Conservation (phyloP, 2,329 filamentous ascomycete species). For the Colletotrichum sp. region DNA sequence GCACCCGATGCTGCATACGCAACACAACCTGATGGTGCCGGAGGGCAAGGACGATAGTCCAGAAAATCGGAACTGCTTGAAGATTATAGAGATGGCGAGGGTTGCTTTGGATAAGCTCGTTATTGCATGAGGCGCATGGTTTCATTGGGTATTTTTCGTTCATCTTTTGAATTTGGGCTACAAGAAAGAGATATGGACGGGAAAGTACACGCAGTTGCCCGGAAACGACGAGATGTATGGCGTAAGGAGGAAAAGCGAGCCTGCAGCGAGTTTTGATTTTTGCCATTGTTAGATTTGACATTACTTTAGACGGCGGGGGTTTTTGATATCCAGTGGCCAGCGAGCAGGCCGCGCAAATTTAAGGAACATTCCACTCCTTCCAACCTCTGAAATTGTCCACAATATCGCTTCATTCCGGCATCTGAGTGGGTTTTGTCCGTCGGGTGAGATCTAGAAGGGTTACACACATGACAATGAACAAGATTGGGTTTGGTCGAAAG, state of each 20-base stretch:
- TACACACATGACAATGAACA: not conserved
- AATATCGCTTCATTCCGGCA: not conserved
- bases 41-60: constrained; percentile 38
- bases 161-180: not conserved
- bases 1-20: constrained; percentile 30
- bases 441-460: not conserved
- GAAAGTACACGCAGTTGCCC: not conserved
- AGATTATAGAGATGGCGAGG: constrained; percentile 60
- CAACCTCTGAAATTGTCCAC: not conserved
- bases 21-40: constrained; percentile 29
- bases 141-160: not conserved
- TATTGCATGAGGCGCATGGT: constrained; percentile 47
- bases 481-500: not conserved
- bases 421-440: not conserved
- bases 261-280: not conserved
- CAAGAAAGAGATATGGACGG: not conserved
- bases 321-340: not conserved
- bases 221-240: not conserved
- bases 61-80: constrained; percentile 49
- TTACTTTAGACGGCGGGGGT: not conserved
- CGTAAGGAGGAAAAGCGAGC: not conserved
- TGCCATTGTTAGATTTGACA: not conserved
- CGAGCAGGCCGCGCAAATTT: not conserved
- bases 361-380: not conserved
- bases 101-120: constrained; percentile 58